A percentile compares a stretch with the other conserved stretches of the same genome.
phyloP scores from a whole-genome alignment of 768 basidiomycete genomes.

The Panaeolus papilionaceus region DNA sequence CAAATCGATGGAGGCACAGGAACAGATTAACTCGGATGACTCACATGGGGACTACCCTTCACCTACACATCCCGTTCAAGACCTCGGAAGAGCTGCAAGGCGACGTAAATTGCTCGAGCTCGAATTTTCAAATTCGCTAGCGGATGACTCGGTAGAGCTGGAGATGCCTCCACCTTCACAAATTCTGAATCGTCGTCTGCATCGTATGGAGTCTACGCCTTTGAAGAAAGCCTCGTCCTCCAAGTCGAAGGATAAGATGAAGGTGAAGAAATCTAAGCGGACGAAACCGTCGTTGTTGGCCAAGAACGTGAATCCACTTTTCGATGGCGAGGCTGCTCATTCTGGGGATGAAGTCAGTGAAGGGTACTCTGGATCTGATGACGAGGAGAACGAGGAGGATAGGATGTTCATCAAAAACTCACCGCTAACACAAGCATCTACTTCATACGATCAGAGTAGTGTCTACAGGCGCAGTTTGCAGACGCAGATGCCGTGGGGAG shows the following conservation, averaged over 20 bases:
- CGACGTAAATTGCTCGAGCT: not conserved
- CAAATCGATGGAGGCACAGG: not conserved
- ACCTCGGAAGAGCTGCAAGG: not conserved
- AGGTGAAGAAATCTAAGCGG: slow-evolving; percentile 25
- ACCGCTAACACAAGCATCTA: slow-evolving; percentile 69
- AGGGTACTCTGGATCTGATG: slow-evolving; percentile 61
- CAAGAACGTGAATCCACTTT: slow-evolving; percentile 43
- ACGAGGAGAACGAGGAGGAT: slow-evolving; percentile 71
- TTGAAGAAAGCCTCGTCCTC: slow-evolving; percentile 21
- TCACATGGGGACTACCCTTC: not conserved
- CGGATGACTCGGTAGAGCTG: slow-evolving; percentile 23
- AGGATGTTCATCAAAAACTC: slow-evolving; percentile 67
- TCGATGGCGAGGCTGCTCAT: slow-evolving; percentile 77
- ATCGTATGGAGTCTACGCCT: slow-evolving; percentile 40
- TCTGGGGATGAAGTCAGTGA: slow-evolving; percentile 82
- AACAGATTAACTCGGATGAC: not conserved
- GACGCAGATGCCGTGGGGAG: slow-evolving; percentile 55
- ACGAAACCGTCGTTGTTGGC: slow-evolving; percentile 35
- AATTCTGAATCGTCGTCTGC: slow-evolving; percentile 40
- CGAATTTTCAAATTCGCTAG: not conserved
- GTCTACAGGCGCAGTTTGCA: slow-evolving; percentile 76
- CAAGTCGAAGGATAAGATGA: slow-evolving; percentile 21
- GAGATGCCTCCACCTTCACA: slow-evolving; percentile 38
- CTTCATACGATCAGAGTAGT: slow-evolving; percentile 75
- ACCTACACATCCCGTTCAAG: not conserved